A percentile compares a stretch with the other conserved stretches of the same genome.
These are phyloP conservation scores for Chytriomyces sp. DNA, from an alignment of 192 early-diverging fungal species.

Conservation along the genomic window DNA sequence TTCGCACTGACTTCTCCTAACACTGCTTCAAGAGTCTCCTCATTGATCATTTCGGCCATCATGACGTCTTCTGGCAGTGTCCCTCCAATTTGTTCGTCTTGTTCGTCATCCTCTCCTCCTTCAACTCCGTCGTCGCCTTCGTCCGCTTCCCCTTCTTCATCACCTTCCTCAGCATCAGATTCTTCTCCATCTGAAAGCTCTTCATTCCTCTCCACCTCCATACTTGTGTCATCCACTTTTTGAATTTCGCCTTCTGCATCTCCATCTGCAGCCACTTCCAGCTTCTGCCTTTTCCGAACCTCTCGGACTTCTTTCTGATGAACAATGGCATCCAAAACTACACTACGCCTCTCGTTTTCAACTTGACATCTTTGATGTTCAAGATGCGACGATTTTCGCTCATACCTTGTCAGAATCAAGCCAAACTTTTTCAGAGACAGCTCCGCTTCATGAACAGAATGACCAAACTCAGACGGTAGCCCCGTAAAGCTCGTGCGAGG, in stretches of 20 bases:
- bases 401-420: conserved; percentile 88
- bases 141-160: not conserved
- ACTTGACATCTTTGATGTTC: conserved; percentile 72
- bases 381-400: conserved; percentile 81
- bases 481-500: conserved; percentile 66
- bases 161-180: not conserved
- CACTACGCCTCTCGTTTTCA: conserved; percentile 15
- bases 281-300: not conserved
- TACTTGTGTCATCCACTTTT: not conserved
- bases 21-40: not conserved
- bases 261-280: conserved; percentile 8
- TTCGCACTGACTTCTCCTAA: not conserved
- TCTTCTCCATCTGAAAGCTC: not conserved
- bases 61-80: not conserved
- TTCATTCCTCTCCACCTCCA: not conserved
- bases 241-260: not conserved
- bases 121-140: conserved; percentile 3
- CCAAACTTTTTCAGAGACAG: conserved; percentile 87
- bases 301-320: not conserved
- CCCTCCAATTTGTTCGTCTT: conserved; percentile 12
- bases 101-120: not conserved
- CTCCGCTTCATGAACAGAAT: conserved; percentile 48
- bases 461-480: conserved; percentile 60
- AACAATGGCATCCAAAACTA: conserved; percentile 16
- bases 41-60: not conserved